phyloP scores from a whole-genome alignment of 2,329 filamentous ascomycete genomes.

The Thielaviopsis musarum region DNA sequence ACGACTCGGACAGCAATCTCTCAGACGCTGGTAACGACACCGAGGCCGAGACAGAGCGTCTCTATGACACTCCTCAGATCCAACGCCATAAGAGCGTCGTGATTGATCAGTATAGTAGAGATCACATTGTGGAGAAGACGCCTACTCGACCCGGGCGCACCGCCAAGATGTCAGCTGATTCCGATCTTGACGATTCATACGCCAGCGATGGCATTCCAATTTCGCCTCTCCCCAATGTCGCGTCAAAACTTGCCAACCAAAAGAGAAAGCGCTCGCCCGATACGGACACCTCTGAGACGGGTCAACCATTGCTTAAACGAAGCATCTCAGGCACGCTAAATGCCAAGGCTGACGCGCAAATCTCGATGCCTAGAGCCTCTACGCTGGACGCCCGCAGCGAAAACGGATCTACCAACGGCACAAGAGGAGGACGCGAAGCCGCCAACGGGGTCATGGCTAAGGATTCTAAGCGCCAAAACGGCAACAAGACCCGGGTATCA shows the following conservation, averaged over 20 bases:
- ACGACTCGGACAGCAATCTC: constrained; percentile 31
- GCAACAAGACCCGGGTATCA: not conserved
- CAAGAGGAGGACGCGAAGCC: constrained; percentile 20
- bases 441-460: constrained; percentile 5
- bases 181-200: constrained; percentile 10
- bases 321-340: constrained; percentile 24
- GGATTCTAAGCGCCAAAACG: constrained; percentile 3
- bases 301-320: constrained; percentile 36
- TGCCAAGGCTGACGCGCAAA: constrained; percentile 10
- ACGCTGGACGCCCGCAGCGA: constrained; percentile 1
- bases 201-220: constrained; percentile 6
- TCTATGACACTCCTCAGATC: constrained; percentile 73
- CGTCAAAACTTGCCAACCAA: constrained; percentile 20
- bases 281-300: constrained; percentile 27
- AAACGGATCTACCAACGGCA: not conserved
- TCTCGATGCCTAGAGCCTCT: constrained; percentile 14
- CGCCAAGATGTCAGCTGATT: constrained; percentile 5
- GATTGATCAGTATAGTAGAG: constrained; percentile 36
- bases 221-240: constrained; percentile 9
- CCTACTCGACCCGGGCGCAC: constrained; percentile 32
- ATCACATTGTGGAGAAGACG: constrained; percentile 40
- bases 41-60: constrained; percentile 84
- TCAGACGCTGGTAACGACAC: constrained; percentile 47
- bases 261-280: constrained; percentile 35
- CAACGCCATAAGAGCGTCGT: constrained; percentile 45